Base-by-base conservation (phyloP, 2,329 filamentous ascomycete species). In the Aspergillus intermedius region DNA sequence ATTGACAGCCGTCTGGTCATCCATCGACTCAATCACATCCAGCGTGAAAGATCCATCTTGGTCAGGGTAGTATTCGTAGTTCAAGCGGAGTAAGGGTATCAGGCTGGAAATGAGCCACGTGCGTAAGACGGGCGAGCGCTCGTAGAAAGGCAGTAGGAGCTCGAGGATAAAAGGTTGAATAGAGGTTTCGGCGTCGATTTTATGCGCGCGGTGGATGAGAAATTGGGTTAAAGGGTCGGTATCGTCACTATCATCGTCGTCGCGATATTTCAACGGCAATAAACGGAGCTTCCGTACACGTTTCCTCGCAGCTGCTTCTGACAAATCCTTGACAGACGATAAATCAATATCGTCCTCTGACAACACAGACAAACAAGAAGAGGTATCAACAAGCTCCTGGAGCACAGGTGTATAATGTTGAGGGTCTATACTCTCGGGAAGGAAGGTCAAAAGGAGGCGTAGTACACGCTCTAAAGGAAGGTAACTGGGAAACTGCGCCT, bases 11-110 rank as follows among this genome's bases (percentile, higher is more conserved):
- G 71, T 71, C 48, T 66, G 64, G 12, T 74, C 77, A 22, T 74
- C 72, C 50, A 81, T 60, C 21, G 66, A 71, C 51, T 81, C 77
- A 45, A 84, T 71, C 1, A 74, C 69, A 41, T 74, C 71, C 42
- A 85, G 60, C 7, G 76, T 71, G 6, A 76, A 59, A 1, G 62
- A 54, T 9, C 70, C 67, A 19, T 73, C 64, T 12, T 61, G 68
- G n/a, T 76, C 69, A 0, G 77, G 75, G 51, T 84, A 83, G 61
- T 82, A 84, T 62, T 84, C 80, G 60, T 82, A 81, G 56, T 80
- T 77, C 44, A 83, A 65, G 45, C 82, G 75, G 21, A 83, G 67
- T 6, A 83, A 64, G 5, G 82, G 82, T 34, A 84, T 66, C 9
- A 81, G 71, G 41, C 72, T 77, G 10, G 80, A 81, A 37, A 84